These are phyloP conservation scores for Solanum lycopersicoides DNA, from an alignment of 257 asterid genomes.

Conservation along the genomic window DNA sequence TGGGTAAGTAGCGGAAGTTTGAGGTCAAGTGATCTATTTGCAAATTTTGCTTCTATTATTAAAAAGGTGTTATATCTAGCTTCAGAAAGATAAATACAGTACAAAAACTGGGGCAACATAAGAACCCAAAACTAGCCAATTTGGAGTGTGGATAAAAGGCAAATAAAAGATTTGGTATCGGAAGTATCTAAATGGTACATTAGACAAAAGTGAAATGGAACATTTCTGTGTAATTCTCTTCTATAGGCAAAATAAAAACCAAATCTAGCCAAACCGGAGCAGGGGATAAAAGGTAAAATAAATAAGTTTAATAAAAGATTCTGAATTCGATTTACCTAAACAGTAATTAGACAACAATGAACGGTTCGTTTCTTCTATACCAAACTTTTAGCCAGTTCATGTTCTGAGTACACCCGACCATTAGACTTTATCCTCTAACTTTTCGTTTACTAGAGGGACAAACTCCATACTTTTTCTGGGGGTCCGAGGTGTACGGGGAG, in stretches of 20 bases:
- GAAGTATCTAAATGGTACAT: not conserved
- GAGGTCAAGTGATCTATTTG: not conserved
- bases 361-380: not conserved
- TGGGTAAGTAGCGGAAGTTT: not conserved
- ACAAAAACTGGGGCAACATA: not conserved
- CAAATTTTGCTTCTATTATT: not conserved
- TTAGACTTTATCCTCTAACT: slow-evolving; percentile 58
- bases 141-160: not conserved
- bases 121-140: not conserved
- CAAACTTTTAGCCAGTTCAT: not conserved
- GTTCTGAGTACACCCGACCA: not conserved
- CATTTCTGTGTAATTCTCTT: not conserved
- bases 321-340: not conserved
- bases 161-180: not conserved
- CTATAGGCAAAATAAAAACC: not conserved
- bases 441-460: slow-evolving; percentile 63
- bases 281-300: not conserved
- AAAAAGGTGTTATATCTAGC: not conserved
- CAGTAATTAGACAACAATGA: not conserved
- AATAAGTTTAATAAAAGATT: not conserved
- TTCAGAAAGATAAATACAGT: not conserved
- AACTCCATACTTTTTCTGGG: slow-evolving; percentile 51
- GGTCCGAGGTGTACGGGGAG: slow-evolving; percentile 61
- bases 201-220: not conserved
- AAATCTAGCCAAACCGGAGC: not conserved